A percentile compares a stretch with the other conserved stretches of the same genome.
These are phyloP conservation scores for Articulospora tetracladia DNA, from an alignment of 495 filamentous ascomycete species.

Conservation along the genomic window DNA sequence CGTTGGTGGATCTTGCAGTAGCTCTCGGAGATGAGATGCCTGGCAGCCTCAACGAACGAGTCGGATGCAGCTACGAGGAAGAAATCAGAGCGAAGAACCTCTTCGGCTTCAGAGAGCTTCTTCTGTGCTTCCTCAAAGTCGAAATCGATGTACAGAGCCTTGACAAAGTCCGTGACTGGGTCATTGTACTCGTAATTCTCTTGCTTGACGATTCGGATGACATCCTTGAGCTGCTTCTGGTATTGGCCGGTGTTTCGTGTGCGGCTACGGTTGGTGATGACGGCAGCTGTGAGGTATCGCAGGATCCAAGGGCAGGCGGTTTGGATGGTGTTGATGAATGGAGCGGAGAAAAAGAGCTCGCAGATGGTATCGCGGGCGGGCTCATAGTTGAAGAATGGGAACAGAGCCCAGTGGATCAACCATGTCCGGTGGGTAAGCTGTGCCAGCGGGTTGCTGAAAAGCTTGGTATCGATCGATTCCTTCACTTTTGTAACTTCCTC, in stretches of 20 bases:
- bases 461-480: constrained; percentile 83
- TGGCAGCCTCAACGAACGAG: constrained; percentile 87
- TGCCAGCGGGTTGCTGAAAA: constrained; percentile 92
- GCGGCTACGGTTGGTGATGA: constrained; percentile 90
- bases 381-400: constrained; percentile 98
- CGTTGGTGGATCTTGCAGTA: constrained; percentile 99
- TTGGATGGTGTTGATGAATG: constrained; percentile 99
- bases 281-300: constrained; percentile 88
- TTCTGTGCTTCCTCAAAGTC: constrained; percentile 98
- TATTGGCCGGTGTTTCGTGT: constrained; percentile 79
- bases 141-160: constrained; percentile 95
- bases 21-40: constrained; percentile 93
- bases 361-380: constrained; percentile 83
- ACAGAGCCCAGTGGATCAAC: constrained; percentile 97
- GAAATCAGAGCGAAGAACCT: constrained; percentile 89
- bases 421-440: constrained; percentile 94
- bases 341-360: constrained; percentile 92
- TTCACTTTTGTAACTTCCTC: constrained; percentile 93
- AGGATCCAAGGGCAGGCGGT: constrained; percentile 96
- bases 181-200: constrained; percentile 97
- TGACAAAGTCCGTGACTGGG: constrained; percentile 92
- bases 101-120: constrained; percentile 85
- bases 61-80: constrained; percentile 85
- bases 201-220: constrained; percentile 90
- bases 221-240: constrained; percentile 97